Conservation (phyloP, 2,329 filamentous ascomycete species). For the Phaeosphaeria sp. region DNA sequence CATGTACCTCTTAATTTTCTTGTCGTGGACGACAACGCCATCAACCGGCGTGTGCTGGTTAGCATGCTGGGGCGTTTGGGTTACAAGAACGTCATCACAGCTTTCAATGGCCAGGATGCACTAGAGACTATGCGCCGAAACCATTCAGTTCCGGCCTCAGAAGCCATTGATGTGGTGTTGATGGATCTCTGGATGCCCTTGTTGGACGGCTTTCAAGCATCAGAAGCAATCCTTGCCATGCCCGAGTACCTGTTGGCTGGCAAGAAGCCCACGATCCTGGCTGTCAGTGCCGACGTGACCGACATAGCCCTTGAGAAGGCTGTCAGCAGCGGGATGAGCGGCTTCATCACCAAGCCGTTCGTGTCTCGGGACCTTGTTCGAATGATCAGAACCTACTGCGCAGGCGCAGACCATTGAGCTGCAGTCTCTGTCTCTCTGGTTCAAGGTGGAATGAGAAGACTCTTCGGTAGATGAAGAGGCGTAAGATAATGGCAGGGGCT, state of each 20-base stretch:
- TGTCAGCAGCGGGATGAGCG: constrained; percentile 69
- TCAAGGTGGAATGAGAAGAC: background rate
- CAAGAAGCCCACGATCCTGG: constrained; percentile 58
- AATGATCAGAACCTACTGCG: constrained; percentile 61
- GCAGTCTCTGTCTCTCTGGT: background rate
- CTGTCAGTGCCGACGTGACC: constrained; percentile 72
- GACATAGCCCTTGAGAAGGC: constrained; percentile 68
- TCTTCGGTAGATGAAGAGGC: background rate
- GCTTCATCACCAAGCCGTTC: constrained; percentile 73
- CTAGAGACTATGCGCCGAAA: constrained; percentile 65
- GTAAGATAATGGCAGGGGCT: background rate
- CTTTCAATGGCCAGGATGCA: constrained; percentile 72
- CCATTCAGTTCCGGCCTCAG: constrained; percentile 22
- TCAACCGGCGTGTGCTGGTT: constrained; percentile 72
- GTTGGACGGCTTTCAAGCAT: constrained; percentile 75
- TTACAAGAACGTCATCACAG: constrained; percentile 68
- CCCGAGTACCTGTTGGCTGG: constrained; percentile 37
- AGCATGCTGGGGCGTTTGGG: constrained; percentile 72
- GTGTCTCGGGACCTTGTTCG: constrained; percentile 68
- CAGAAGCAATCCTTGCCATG: constrained; percentile 66
- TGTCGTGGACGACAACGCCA: constrained; percentile 75
- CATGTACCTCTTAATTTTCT: constrained; percentile 71
- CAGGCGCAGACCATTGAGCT: constrained; percentile 12
- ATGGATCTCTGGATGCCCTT: constrained; percentile 83
- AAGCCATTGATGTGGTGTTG: constrained; percentile 67